Evolutionary conservation across 2,329 filamentous ascomycete species (phyloP).

Genomic region (Aspergillus uvarum): DNA sequence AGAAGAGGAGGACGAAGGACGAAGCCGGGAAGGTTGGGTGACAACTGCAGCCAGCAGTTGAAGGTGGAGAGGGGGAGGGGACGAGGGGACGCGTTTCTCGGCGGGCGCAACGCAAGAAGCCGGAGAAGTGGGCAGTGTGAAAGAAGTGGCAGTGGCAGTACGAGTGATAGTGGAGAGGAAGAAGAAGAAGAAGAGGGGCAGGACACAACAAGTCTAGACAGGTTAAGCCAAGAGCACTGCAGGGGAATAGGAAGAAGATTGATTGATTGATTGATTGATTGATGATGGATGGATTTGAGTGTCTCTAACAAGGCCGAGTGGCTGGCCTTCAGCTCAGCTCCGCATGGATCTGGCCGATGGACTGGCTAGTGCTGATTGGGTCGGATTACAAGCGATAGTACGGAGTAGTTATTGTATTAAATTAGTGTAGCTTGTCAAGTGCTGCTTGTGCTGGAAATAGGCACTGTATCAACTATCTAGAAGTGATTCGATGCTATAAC

Average conservation of each 20-base stretch:
- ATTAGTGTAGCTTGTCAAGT: too few relatives aligned
- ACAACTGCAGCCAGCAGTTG: background rate
- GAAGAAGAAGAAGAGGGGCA: background rate
- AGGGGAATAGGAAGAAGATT: background rate
- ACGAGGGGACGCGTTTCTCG: constrained; percentile 2
- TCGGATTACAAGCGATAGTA: background rate
- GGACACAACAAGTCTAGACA: background rate
- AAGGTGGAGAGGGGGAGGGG: background rate
- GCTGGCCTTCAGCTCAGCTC: background rate
- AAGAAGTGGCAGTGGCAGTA: background rate
- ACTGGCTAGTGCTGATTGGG: background rate
- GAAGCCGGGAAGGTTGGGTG: constrained; percentile 4
- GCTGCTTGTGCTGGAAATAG: too few relatives aligned
- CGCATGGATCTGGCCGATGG: background rate
- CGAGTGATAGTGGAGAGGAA: background rate
- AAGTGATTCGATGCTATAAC: too few relatives aligned
- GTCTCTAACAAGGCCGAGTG: background rate
- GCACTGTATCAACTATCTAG: too few relatives aligned
- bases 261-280: too few relatives aligned
- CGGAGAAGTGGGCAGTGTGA: background rate
- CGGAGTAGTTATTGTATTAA: too few relatives aligned
- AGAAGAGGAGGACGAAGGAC: background rate
- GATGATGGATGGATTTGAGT: background rate
- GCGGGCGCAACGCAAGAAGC: background rate
- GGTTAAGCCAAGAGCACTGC: background rate